Evolutionary conservation across 306 rosid genomes (phyloP), one percentile per base, ranked within the genome.

Genomic region (Trifolium subterraneum): DNA sequence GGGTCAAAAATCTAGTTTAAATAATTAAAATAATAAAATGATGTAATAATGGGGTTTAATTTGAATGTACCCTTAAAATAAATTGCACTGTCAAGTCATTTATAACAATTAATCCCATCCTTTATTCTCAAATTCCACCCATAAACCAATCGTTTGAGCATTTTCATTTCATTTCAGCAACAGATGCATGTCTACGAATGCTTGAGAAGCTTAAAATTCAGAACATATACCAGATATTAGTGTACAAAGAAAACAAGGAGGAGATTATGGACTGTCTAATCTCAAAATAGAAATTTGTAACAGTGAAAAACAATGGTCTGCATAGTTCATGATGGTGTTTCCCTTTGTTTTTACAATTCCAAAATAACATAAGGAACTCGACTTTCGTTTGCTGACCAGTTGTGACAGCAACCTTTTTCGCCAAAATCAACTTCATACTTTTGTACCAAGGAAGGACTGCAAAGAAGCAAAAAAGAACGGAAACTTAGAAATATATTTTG

Each of bases 361-460:
- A 73, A 74, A 79, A 83, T 80, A 80, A 52, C 76, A 79, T 78
- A 81, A 66, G 82, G 84, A 74, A 75, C 80, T 80, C 74, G 12
- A 47, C 18, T 64, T 77, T 81, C 78, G 75, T 78, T 70, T n/a
- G 69, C 79, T 78, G 88, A 83, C 80, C 68, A 73, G 70, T 59
- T 80, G 73, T 36, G 15, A 81, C 74, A 38, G 77, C 84, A 58
- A 77, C 83, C 64, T 62, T 76, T 75, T 69, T 73, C 70, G 25
- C 79, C 84, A 75, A 78, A 70, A 74, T 75, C 64, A 73, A 48
- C 72, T 47, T 84, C 91, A 86, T 68, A 86, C 81, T 80, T 79
- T 81, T 27, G 88, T 55, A 62, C 90, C 89, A 77, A 84, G 83
- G 89, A 91, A 85, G 72, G 97, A 82, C 97, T 93, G 96, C 84